Evolutionary conservation across 2,329 filamentous ascomycete species (phyloP), one percentile per base, ranked within the genome.

Genomic region (Achaetomium macrosporum): DNA sequence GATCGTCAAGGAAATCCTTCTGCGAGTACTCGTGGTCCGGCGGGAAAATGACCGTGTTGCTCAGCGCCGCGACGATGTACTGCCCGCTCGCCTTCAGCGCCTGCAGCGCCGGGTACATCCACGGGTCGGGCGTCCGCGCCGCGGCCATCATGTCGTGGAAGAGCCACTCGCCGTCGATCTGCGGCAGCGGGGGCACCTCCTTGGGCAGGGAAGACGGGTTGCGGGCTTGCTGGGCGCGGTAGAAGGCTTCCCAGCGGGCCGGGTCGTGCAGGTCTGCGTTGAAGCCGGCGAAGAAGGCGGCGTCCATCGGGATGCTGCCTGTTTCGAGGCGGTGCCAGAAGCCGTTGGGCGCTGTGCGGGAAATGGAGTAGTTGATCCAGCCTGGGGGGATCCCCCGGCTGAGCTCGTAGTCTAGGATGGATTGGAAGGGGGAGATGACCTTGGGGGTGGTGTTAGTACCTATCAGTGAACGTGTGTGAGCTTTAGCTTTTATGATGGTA

Each of bases 321-420:
- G 87, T 84, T 69, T 99, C 93, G 42, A 97, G 78, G 41, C 79
- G 81, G 65, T 96, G 90, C 92, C 92, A 97, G 66, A 82, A 85
- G 39, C 93, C 93, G 59, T 83, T 72, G 2, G 90, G 90, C 0
- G 85, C 82, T 2, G 86, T 84, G 62, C 81, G 80, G 48, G 89
- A 90, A 65, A 97, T 93, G 61, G 87, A 87, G 71, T 87, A 85
- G 74, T 97, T 97, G 63, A 97, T 79, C 85, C 90, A 97, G 65
- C 91, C 92, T 3, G 83, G 77, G 1, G 91, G 92, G 46, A 97
- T 92, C 39, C 78, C 77, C 52, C 88, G 76, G 55, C 79, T 74
- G 50, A 84, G 73, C 68, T 97, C 93, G 68, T 96, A 96, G 71
- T 95, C 87, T 52, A 95, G 77, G 63, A 99, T 97, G 2, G 88